phyloP scores from a whole-genome alignment of 345 rosid genomes.

The Rhizophora apiculata region DNA sequence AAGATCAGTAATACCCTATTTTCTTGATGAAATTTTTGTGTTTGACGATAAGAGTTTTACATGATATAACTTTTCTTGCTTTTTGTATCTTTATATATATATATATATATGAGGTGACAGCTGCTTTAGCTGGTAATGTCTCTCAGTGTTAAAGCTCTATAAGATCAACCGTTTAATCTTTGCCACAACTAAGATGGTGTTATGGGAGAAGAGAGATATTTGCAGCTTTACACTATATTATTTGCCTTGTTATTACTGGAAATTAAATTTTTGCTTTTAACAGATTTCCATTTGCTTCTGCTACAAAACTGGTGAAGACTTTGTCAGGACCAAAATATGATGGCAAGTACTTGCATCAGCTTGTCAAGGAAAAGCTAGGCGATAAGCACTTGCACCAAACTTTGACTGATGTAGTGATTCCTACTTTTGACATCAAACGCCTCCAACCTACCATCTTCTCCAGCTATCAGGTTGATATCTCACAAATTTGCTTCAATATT shows the following conservation, averaged over 20 bases:
- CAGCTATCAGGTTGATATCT: constrained; percentile 14
- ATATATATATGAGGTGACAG: no score
- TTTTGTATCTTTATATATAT: no score
- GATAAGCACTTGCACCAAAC: constrained; percentile 14
- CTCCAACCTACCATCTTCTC: constrained; percentile 32
- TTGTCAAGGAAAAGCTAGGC: constrained; percentile 15
- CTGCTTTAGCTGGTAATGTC: no score
- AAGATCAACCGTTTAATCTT: no score
- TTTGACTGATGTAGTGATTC: constrained; percentile 22
- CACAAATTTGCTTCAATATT: neutral
- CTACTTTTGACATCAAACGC: constrained; percentile 27
- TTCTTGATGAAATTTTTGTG: neutral
- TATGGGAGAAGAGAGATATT: no score
- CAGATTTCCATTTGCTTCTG: neutral
- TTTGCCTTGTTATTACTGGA: no score
- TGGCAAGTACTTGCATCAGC: constrained; percentile 16
- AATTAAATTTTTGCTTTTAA: neutral
- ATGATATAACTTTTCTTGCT: no score
- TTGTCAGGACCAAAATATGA: constrained; percentile 26
- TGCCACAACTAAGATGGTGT: no score
- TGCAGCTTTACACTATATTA: no score
- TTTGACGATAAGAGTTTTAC: neutral
- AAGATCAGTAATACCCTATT: constrained; percentile 3
- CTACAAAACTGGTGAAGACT: constrained; percentile 8
- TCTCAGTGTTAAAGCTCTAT: no score